Base-by-base conservation (phyloP, 768 basidiomycete species). In the Serendipita sp. region DNA sequence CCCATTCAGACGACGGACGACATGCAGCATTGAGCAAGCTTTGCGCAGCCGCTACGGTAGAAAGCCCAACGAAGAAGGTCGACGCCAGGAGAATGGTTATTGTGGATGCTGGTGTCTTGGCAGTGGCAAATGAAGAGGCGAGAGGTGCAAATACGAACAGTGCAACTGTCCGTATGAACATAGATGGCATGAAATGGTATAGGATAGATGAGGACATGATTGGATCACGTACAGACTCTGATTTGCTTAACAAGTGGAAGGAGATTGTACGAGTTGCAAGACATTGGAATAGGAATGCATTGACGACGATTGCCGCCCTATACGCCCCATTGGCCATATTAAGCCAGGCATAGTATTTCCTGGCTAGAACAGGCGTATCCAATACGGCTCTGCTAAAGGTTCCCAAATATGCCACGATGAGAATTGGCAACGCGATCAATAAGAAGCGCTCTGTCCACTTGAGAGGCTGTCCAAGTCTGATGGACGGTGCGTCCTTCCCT, bases 81-180 rank as follows among this genome's bases (percentile, higher is more conserved):
- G 34, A 60, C 16, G 55, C 55, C 4, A 60, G 33, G 36, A 60
- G 55, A 1, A 60, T n/a, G 4, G 2, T 29, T 10, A 29, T 33
- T 23, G 55, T 29, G 16, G 55, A 60, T n/a, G 55, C 55, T 23
- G 55, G 55, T 4, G 55, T 60, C 36, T 60, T 60, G 55, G 55
- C 11, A 10, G 55, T 60, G 4, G 55, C 55, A 60, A 60, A 60
- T 10, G 29, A 33, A n/a, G 55, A 60, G 16, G 55, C 55, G 34
- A 60, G 55, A 27, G 55, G 55, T 37, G 55, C 34, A 10, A 60
- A 60, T 36, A 37, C 36, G 55, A 60, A 60, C 18, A 60, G 10
- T 36, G 55, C 55, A 36, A n/a, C 55, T n/a, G 55, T 60, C 8
- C 55, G 55, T 34, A 60, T n/a, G 33, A 60, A 60, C 55, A 60